Percentiles rank a stretch among this genome's conserved stretches.
phyloP scores from a whole-genome alignment of 2,329 filamentous ascomycete species.

The Colletotrichum melonis region DNA sequence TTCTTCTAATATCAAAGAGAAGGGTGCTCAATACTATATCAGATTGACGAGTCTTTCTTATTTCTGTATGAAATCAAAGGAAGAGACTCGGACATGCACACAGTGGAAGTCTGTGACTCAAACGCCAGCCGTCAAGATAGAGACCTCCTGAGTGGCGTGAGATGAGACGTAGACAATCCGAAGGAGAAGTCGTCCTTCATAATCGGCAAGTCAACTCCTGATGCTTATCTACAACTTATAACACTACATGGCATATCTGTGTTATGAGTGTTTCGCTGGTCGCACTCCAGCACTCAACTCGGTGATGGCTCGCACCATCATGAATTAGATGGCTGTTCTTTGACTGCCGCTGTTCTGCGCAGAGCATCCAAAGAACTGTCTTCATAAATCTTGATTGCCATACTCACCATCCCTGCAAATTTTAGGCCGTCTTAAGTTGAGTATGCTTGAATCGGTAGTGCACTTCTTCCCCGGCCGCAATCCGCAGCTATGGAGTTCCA shows the following conservation, averaged over 20 bases:
- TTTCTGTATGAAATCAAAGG: background rate
- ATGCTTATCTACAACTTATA: background rate
- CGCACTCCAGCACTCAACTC: background rate
- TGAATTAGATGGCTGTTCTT: background rate
- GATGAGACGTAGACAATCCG: background rate
- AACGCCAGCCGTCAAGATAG: background rate
- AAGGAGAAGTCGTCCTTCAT: background rate
- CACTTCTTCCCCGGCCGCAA: constrained; percentile 72
- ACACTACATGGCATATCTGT: background rate
- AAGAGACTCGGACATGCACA: background rate
- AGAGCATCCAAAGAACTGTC: background rate
- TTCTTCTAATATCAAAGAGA: background rate
- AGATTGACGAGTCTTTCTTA: background rate
- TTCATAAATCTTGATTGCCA: background rate
- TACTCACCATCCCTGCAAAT: background rate
- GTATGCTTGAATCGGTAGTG: constrained; percentile 76
- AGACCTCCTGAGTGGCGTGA: background rate
- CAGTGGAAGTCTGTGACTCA: background rate
- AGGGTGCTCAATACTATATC: background rate
- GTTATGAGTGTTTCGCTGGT: background rate
- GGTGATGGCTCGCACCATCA: background rate
- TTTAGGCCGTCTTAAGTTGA: background rate
- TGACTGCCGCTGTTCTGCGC: background rate
- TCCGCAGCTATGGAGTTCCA: constrained; percentile 61
- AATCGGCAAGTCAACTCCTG: background rate